Base-by-base conservation (phyloP, 768 basidiomycete genomes). In the Serpula lacrymans region DNA sequence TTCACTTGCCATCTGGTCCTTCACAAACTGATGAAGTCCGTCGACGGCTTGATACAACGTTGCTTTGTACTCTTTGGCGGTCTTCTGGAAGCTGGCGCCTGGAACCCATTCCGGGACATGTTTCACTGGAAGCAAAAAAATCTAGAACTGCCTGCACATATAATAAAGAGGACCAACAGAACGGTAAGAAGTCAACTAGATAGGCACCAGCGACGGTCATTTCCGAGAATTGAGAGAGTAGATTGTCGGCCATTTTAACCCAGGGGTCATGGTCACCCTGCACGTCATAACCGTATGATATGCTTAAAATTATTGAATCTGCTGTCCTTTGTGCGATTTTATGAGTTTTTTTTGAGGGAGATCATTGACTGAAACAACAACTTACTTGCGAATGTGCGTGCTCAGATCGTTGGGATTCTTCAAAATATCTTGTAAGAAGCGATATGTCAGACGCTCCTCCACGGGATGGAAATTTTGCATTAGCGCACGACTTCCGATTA, bases 331-430 rank as follows among this genome's bases (percentile, higher is more conserved):
- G 35, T 24, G 14, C 27, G 26, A 6, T 21, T 20, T 9, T 7
- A 4, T 18, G 6, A 25, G 11, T 8, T 8, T 4, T 6, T 12
- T 20, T 4, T 27, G 6, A 11, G 13, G 20, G 5, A 7, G 4
- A 23, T 9, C 12, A n/a, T n/a, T n/a, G n/a, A n/a, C n/a, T n/a
- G n/a, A n/a, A n/a, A 33, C 31, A 16, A 20, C 11, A 3, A 46
- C 69, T 62, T 48, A 77, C 77, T 71, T 69, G 25, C 74, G 65
- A 12, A 79, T 61, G 42, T 79, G 72, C 36, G 71, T 65, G 3
- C 68, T 66, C 20, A 78, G 62, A 21, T 70, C 54, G 8, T 64
- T 72, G 37, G 76, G 72, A 49, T 77, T 74, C 29, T 59, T 64
- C 42, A 8, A 18, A n/a, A n/a, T 37, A 27, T 6, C 65, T 34